A percentile compares a stretch with the other conserved stretches of the same genome.
These are phyloP conservation scores for Phytophthora litchii DNA, from an alignment of 352 stramenopile species.

Conservation along the genomic window DNA sequence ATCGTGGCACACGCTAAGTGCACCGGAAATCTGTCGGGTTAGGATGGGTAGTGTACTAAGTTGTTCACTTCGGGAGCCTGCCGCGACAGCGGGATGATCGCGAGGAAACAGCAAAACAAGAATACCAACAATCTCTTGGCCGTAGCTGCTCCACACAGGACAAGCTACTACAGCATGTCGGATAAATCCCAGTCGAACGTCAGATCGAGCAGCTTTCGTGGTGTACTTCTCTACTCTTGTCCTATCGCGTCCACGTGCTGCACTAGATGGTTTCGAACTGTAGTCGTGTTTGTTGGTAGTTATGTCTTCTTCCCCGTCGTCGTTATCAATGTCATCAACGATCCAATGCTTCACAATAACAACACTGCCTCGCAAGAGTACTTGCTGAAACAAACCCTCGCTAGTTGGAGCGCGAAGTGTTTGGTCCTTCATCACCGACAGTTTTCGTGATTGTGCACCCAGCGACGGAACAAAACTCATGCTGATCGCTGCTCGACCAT, in stretches of 20 bases:
- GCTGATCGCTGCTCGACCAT: slow-evolving; percentile 5
- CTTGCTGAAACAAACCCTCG: slow-evolving; percentile 66
- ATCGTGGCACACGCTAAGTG: slow-evolving; percentile 73
- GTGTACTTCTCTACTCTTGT: slow-evolving; percentile 37
- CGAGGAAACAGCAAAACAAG: slow-evolving; percentile 67
- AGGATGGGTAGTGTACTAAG: slow-evolving; percentile 66
- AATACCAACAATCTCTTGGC: slow-evolving; percentile 67
- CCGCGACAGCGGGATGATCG: slow-evolving; percentile 27
- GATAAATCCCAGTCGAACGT: slow-evolving; percentile 58
- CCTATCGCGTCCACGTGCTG: slow-evolving; percentile 3
- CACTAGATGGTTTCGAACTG: slow-evolving; percentile 8
- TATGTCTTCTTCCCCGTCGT: slow-evolving; percentile 8
- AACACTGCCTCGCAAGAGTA: slow-evolving; percentile 48
- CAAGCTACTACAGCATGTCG: slow-evolving; percentile 70
- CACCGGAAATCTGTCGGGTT: slow-evolving; percentile 70
- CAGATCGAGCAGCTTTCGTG: slow-evolving; percentile 43
- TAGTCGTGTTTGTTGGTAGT: background rate
- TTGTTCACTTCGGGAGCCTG: slow-evolving; percentile 38
- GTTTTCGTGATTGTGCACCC: slow-evolving; percentile 46
- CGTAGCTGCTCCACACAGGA: slow-evolving; percentile 69
- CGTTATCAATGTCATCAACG: slow-evolving; percentile 25
- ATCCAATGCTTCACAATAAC: slow-evolving; percentile 66
- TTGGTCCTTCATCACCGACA: slow-evolving; percentile 69
- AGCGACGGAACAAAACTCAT: slow-evolving; percentile 42
- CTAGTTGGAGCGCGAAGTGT: slow-evolving; percentile 52